Evolutionary conservation across 2,329 filamentous ascomycete genomes (phyloP), one percentile per base, ranked within the genome.

Genomic region (Alternaria infectoria): DNA sequence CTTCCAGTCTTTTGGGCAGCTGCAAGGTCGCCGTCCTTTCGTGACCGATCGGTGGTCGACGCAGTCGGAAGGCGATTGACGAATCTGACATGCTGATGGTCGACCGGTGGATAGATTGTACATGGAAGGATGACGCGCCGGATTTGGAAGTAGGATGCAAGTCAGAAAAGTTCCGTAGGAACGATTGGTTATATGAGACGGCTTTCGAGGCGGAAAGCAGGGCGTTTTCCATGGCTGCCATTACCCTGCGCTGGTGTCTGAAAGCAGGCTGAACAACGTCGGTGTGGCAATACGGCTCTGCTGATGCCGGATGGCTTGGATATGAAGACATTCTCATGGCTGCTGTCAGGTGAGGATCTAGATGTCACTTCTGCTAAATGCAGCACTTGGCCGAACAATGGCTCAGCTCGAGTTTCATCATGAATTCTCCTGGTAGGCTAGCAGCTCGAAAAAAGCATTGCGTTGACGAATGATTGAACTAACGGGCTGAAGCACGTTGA

Each of bases 61-160:
- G 28, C 15, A 47, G 30, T n/a, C 54, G 30, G 4, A 40, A 46
- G 28, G n/a, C 52, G 49, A 57, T 40, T 40, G 44, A 54, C 23
- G 46, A 46, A 21, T 51, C 57, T 60, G 63, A 55, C 60, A 52
- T 51, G 40, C 59, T 59, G 54, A 54, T 47, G 21, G 40, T 21
- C 25, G 59, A 59, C 47, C 26, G 19, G 43, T 49, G 21, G 44
- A 23, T 17, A 46, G 19, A 28, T 15, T 17, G 19, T 45, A 57
- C 26, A 46, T 52, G 40, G 45, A 8, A 54, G 17, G 7, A 54
- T 43, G 52, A 25, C 17, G 49, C 30, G 44, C 57, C 44, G 54
- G 57, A 52, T 55, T 8, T 47, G 50, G 57, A 54, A 15, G 50
- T 28, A 26, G 12, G 40, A 52, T 28, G 57, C 63, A 66, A 12